These are phyloP conservation scores for Platanus orientalis DNA, from an alignment of 164 flowering plant species.

Conservation along the genomic window DNA sequence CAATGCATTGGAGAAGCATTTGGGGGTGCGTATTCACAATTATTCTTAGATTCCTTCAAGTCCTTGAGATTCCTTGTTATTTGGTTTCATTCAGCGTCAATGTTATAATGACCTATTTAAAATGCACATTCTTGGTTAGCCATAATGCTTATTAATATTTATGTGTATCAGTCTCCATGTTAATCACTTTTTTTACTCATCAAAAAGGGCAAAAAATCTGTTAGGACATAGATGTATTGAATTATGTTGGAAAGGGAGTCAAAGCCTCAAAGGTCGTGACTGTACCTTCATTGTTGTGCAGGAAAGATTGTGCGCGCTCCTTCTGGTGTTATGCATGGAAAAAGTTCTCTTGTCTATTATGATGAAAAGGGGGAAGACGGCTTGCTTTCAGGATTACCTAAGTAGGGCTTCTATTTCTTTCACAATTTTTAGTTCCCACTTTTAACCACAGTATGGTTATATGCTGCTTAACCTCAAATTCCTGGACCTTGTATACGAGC, in stretches of 20 bases:
- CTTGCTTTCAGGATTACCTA: constrained; percentile 71
- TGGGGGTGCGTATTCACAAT: constrained; percentile 71
- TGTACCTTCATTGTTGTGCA: constrained; percentile 24
- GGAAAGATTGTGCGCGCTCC: constrained; percentile 91
- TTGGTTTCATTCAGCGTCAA: too few species aligned
- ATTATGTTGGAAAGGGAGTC: neutral
- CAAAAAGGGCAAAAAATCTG: too few species aligned
- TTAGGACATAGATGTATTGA: too few species aligned
- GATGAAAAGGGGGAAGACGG: constrained; percentile 82
- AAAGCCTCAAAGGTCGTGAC: too few species aligned
- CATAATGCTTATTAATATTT: neutral
- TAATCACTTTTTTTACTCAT: too few species aligned
- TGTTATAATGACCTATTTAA: neutral
- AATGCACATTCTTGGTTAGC: neutral
- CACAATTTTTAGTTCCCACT: neutral
- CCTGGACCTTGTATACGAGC: too few species aligned
- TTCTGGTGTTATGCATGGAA: constrained; percentile 90
- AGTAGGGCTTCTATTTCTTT: constrained; percentile 35
- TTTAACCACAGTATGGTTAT: neutral
- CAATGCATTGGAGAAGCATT: constrained; percentile 99
- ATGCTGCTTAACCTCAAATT: neutral
- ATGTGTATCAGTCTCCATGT: too few species aligned
- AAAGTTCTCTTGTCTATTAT: constrained; percentile 78
- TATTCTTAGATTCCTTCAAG: neutral
- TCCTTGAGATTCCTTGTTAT: neutral